Conservation (phyloP, 768 basidiomycete species). For the Mycena filopes region DNA sequence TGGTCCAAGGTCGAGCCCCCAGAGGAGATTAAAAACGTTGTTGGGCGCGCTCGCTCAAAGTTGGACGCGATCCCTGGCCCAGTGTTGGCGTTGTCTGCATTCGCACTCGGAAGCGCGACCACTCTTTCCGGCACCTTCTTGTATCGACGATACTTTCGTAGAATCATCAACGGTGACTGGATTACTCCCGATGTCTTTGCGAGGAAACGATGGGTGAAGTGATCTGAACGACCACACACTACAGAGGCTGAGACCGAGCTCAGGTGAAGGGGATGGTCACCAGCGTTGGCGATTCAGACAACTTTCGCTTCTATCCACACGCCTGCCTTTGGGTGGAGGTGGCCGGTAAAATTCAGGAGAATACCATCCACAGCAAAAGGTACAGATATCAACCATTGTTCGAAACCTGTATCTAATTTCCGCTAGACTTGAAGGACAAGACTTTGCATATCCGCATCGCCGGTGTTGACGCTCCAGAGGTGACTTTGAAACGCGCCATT, state of each 20-base stretch:
- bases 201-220: slow-evolving; percentile 74
- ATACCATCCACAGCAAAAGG: slow-evolving; percentile 72
- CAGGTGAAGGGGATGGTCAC: slow-evolving; percentile 86
- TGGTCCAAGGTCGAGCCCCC: slow-evolving; percentile 22
- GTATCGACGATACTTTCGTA: slow-evolving; percentile 62
- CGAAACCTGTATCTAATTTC: background rate
- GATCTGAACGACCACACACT: no score
- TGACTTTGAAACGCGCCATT: slow-evolving; percentile 40
- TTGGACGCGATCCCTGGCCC: slow-evolving; percentile 43
- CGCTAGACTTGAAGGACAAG: slow-evolving; percentile 75
- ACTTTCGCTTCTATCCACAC: slow-evolving; percentile 91
- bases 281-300: slow-evolving; percentile 89
- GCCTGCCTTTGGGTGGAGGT: slow-evolving; percentile 78
- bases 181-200: slow-evolving; percentile 71
- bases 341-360: slow-evolving; percentile 75
- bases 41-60: slow-evolving; percentile 22
- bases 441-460: slow-evolving; percentile 91
- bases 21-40: slow-evolving; percentile 24
- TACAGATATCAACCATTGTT: slow-evolving; percentile 35
- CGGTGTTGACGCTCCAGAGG: slow-evolving; percentile 95
- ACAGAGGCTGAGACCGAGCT: no score
- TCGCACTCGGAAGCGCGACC: slow-evolving; percentile 53
- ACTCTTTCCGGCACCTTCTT: slow-evolving; percentile 47
- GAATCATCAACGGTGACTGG: slow-evolving; percentile 75
- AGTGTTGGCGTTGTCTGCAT: slow-evolving; percentile 46